Percentiles rank a stretch among this genome's conserved stretches.
These are phyloP conservation scores for Tuber calosporum DNA, from an alignment of 495 filamentous ascomycete species.

Conservation along the genomic window DNA sequence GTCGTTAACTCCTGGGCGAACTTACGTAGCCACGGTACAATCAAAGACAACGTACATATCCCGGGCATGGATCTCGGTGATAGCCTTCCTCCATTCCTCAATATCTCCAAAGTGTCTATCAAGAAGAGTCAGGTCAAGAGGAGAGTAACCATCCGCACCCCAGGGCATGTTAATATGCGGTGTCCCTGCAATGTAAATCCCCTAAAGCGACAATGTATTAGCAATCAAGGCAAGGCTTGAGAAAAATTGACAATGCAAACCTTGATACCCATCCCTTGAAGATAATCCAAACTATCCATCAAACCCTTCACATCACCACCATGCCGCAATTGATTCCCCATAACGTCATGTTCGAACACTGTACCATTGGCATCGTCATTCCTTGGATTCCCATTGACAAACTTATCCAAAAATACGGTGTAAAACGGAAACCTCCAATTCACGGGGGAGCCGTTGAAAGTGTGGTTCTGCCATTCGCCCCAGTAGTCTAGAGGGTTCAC, in stretches of 20 bases:
- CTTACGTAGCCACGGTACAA: constrained; percentile 64
- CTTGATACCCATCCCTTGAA: constrained; percentile 70
- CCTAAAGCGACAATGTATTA: constrained; percentile 43
- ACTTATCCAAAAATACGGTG: constrained; percentile 62
- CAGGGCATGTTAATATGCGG: constrained; percentile 66
- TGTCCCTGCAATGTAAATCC: constrained; percentile 62
- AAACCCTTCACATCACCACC: constrained; percentile 63
- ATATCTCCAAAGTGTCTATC: constrained; percentile 64
- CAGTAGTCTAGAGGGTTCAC: constrained; percentile 56
- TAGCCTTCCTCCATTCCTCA: constrained; percentile 55
- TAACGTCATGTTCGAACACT: constrained; percentile 60
- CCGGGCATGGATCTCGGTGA: constrained; percentile 58
- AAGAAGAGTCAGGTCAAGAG: constrained; percentile 62
- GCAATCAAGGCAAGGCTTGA: constrained; percentile 6
- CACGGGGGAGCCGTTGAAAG: constrained; percentile 53
- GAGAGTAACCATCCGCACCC: constrained; percentile 59
- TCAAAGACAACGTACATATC: constrained; percentile 68
- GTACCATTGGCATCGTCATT: constrained; percentile 69
- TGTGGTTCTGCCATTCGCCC: constrained; percentile 53
- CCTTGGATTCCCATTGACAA: constrained; percentile 62
- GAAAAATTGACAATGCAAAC: constrained; percentile 38
- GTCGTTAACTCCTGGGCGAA: constrained; percentile 11
- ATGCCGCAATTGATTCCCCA: constrained; percentile 65
- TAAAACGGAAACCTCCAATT: constrained; percentile 71
- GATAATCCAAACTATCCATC: constrained; percentile 61